Conservation (phyloP, 305 asterid species). For the Fraxinus paxiana region DNA sequence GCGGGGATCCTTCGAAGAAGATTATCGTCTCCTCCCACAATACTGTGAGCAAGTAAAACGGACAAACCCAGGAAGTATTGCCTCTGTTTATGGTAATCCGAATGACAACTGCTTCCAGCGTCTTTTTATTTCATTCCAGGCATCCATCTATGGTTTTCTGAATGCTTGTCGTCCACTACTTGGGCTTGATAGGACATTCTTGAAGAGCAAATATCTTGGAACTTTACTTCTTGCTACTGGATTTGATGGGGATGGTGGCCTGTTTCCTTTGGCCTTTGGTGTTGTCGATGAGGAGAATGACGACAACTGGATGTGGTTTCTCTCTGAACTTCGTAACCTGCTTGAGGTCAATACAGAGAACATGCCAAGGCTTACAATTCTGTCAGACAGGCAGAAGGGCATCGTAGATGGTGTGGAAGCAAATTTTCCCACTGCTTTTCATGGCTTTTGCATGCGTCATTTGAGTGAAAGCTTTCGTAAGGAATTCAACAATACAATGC, state of each 20-base stretch:
- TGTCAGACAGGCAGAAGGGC: constrained; percentile 86
- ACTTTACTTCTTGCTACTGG: constrained; percentile 90
- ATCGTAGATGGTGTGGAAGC: constrained; percentile 82
- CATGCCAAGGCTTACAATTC: constrained; percentile 92
- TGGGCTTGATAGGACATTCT: constrained; percentile 77
- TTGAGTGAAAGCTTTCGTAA: constrained; percentile 83
- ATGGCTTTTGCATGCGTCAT: constrained; percentile 93
- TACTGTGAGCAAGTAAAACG: constrained; percentile 88
- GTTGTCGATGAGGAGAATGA: constrained; percentile 93
- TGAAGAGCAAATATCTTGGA: constrained; percentile 87
- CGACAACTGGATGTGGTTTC: constrained; percentile 98
- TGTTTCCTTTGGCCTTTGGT: constrained; percentile 90
- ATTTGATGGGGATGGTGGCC: constrained; percentile 90
- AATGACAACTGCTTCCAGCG: constrained; percentile 79
- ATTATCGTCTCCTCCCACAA: constrained; percentile 80
- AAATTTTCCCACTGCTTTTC: constrained; percentile 92
- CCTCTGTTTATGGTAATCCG: constrained; percentile 68
- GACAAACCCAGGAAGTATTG: constrained; percentile 88
- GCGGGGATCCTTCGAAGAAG: constrained; percentile 97
- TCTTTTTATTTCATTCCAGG: constrained; percentile 82
- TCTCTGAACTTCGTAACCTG: constrained; percentile 82
- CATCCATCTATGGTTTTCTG: constrained; percentile 79
- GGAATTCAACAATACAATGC: constrained; percentile 81
- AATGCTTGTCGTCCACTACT: constrained; percentile 96
- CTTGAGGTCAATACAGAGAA: constrained; percentile 89